Evolutionary conservation across 768 basidiomycete genomes (phyloP), one percentile per base, ranked within the genome.

Genomic region (Gloeopeniophorella convolvens): DNA sequence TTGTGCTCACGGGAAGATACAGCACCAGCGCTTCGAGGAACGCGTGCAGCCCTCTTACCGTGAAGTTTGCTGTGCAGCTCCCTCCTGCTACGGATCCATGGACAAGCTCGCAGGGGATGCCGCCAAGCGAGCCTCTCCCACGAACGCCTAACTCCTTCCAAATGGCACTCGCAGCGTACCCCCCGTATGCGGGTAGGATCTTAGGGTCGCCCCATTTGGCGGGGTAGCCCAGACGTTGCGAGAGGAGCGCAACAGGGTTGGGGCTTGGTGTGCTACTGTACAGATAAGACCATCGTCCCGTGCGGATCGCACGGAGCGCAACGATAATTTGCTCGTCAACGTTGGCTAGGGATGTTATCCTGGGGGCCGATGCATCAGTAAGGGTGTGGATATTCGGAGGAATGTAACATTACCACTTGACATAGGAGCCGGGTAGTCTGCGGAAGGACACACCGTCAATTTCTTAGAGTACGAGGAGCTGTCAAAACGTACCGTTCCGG

Each of bases 41-140:
- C 0, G 77, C 84, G 44, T 70, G 72, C 11, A 69, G 40, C 12
- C 76, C 76, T 48, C 88, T 72, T 39, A 83, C 62, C 0, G 55
- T 56, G 3, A 76, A 70, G 61, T 89, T 89, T 28, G 74, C 72
- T 0, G 71, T 68, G 60, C 88, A 89, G 58, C 78, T 83, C 15
- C 67, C 65, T 24, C 71, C 71, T 4, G 75, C 75, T 31, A 79
- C 66, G n/a, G 70, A 63, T 9, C 77, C 79, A 57, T 90, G 88
- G 1, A 89, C 76, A 3, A 89, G 58, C 60, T 88, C 82, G 58
- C 88, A 90, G 2, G 88, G 88, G 6, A 89, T 54, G 2, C 88
- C 88, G 3, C 85, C 88, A 3, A 85, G 60, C 3, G 77, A 74
- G 1, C 63, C 34, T 39, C 88, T 66, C 20, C 70, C 75, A 6